Evolutionary conservation across 768 basidiomycete genomes (phyloP).

Genomic region (Collybia nuda): DNA sequence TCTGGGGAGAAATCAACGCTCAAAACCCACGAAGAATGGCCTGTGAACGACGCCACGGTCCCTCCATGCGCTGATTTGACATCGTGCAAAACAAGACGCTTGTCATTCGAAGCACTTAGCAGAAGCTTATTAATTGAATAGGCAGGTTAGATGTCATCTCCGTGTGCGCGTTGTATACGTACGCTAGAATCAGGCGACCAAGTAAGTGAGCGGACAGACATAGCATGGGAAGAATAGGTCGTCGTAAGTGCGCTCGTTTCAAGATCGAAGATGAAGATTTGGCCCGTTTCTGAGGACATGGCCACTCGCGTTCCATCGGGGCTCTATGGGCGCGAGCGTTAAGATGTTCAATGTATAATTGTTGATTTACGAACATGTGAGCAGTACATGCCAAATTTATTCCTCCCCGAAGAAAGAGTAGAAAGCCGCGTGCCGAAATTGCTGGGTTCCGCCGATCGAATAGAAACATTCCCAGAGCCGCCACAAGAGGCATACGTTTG

Average conservation of each 20-base stretch:
- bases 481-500: conserved; percentile 76
- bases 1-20: conserved; percentile 82
- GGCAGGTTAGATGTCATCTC: neutral
- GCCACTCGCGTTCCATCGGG: conserved; percentile 85
- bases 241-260: conserved; percentile 62
- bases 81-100: conserved; percentile 87
- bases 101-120: conserved; percentile 90
- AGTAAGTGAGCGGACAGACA: conserved; percentile 81
- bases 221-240: conserved; percentile 86
- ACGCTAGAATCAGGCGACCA: conserved; percentile 93
- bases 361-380: conserved; percentile 51
- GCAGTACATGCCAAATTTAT: conserved; percentile 78
- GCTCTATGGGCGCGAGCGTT: conserved; percentile 49
- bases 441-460: conserved; percentile 68
- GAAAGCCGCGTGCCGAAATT: conserved; percentile 66
- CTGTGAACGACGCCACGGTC: conserved; percentile 81
- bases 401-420: conserved; percentile 62
- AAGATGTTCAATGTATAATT: neutral
- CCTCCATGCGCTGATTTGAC: conserved; percentile 78
- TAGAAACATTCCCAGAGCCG: conserved; percentile 65
- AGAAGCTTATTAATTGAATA: conserved; percentile 61
- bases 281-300: conserved; percentile 82
- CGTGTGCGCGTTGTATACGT: conserved; percentile 22
- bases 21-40: conserved; percentile 92
- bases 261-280: conserved; percentile 83